phyloP scores from a whole-genome alignment of 352 stramenopile species.

The Phytopythium mirpurense region DNA sequence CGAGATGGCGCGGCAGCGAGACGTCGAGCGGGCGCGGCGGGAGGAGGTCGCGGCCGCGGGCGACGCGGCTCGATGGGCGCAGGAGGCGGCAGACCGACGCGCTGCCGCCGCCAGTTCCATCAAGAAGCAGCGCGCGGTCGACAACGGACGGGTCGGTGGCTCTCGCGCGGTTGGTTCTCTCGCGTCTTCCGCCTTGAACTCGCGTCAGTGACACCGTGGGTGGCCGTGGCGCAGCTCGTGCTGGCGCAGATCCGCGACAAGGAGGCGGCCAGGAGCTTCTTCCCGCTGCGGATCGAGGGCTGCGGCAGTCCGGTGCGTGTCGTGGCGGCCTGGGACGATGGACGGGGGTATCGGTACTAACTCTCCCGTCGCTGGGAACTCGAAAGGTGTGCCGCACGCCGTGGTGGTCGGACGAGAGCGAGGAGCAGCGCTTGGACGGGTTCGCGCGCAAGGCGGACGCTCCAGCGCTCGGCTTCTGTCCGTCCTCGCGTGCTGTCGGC shows the following conservation, averaged over 20 bases:
- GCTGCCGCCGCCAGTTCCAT: not conserved
- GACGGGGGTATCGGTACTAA: no score
- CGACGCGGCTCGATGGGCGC: not conserved
- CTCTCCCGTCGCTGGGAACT: no score
- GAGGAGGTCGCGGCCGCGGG: not conserved
- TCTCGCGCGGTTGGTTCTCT: not conserved
- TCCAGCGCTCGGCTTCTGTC: no score
- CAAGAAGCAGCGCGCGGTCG: not conserved
- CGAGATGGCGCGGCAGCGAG: not conserved
- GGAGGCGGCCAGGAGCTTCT: constrained; percentile 10
- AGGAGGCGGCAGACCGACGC: constrained; percentile 2
- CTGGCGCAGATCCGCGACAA: constrained; percentile 32
- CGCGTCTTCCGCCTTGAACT: no score
- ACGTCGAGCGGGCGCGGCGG: not conserved
- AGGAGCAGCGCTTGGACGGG: constrained; percentile 15
- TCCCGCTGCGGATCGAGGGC: constrained; percentile 17
- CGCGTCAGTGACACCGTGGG: no score
- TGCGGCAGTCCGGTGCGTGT: constrained; percentile 20
- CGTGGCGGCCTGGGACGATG: not conserved
- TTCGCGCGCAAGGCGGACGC: constrained; percentile 1
- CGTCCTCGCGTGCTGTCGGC: not conserved
- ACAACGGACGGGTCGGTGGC: constrained; percentile 1
- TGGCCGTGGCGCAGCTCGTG: not conserved
- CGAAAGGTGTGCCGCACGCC: constrained; percentile 26
- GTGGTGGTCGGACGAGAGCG: constrained; percentile 39